Conservation (phyloP, 176 grass and related monocot genomes). For the Chloris gayana region DNA sequence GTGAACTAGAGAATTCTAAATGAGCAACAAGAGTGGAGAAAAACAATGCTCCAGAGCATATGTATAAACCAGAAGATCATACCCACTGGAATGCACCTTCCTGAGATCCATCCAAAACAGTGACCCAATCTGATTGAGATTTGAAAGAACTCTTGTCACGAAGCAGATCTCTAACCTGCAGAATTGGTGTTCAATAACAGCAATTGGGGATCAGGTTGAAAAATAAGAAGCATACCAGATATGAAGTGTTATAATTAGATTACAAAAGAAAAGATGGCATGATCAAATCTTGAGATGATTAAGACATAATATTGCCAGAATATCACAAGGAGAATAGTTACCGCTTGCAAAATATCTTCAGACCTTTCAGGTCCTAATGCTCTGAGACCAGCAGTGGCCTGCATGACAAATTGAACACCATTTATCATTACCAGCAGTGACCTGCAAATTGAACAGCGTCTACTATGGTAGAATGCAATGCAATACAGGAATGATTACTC, state of each 20-base stretch:
- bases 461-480: conserved; percentile 6
- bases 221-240: background rate
- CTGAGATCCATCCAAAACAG: conserved; percentile 93
- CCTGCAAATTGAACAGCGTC: conserved; percentile 54
- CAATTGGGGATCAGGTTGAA: background rate
- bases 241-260: conserved; percentile 26
- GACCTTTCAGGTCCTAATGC: conserved; percentile 78
- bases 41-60: conserved; percentile 8
- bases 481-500: conserved; percentile 36
- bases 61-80: conserved; percentile 34
- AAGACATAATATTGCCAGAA: conserved; percentile 20
- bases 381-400: conserved; percentile 98
- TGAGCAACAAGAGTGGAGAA: background rate
- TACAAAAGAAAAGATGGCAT: conserved; percentile 15
- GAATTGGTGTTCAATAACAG: conserved; percentile 32
- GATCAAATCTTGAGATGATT: conserved; percentile 29
- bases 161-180: conserved; percentile 90
- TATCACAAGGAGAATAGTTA: conserved; percentile 50
- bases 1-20: background rate
- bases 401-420: conserved; percentile 37
- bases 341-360: conserved; percentile 95
- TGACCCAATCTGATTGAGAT: conserved; percentile 87
- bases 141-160: conserved; percentile 85
- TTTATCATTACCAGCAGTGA: conserved; percentile 63
- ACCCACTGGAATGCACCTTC: conserved; percentile 99